A percentile compares a stretch with the other conserved stretches of the same genome.
phyloP scores from a whole-genome alignment of 225 moss, liverwort and hornwort genomes.

The Physcomitrium patens region DNA sequence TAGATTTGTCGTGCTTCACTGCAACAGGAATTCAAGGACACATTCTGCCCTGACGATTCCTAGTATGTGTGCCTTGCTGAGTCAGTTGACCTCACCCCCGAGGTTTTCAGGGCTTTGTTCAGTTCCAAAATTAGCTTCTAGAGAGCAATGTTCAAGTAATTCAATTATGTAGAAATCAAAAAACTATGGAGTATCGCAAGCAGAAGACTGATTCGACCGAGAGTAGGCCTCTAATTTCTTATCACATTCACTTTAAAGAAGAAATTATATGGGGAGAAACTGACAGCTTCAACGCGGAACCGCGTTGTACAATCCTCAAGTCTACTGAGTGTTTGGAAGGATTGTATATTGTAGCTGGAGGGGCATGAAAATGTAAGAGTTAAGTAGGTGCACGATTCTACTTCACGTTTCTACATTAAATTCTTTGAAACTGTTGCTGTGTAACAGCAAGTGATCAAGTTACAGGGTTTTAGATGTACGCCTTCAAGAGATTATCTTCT shows the following conservation, averaged over 20 bases:
- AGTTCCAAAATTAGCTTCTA: no score
- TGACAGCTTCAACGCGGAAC: not conserved
- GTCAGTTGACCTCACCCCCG: not conserved
- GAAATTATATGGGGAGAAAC: not conserved
- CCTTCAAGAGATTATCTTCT: not conserved
- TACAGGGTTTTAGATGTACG: not conserved
- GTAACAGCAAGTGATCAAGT: not conserved
- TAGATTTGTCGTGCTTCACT: not conserved
- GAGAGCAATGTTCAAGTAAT: no score
- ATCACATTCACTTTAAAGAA: not conserved
- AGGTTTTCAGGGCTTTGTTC: no score
- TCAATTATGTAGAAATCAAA: no score
- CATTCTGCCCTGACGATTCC: not conserved
- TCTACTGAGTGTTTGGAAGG: conserved; percentile 6
- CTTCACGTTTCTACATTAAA: not conserved
- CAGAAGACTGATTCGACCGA: not conserved
- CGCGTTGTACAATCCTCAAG: not conserved
- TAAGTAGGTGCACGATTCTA: not conserved
- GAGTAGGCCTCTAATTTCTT: not conserved
- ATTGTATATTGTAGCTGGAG: not conserved
- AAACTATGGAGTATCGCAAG: not conserved
- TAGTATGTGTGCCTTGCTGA: conserved; percentile 5
- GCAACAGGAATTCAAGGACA: not conserved
- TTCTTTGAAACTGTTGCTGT: not conserved
- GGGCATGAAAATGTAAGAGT: not conserved